A percentile compares a stretch with the other conserved stretches of the same genome.
Evolutionary conservation across 345 rosid genomes (phyloP).

Genomic region (Populus nigra): DNA sequence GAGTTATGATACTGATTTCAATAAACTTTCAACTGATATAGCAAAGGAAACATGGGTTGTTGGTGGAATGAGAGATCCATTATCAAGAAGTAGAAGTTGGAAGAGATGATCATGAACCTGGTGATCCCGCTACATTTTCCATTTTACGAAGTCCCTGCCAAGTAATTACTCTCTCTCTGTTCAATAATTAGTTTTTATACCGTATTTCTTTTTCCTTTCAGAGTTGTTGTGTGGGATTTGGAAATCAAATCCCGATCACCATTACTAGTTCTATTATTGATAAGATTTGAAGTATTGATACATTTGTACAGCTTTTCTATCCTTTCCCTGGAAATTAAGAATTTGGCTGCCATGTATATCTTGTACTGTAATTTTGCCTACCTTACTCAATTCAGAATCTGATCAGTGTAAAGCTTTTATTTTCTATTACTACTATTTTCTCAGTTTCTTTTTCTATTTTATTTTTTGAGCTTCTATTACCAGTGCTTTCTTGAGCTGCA

Average conservation of each 20-base stretch:
- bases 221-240: conserved; percentile 21
- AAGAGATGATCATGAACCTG: conserved; percentile 45
- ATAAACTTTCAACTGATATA: conserved; percentile 61
- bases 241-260: conserved; percentile 15
- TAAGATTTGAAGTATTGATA: conserved; percentile 5
- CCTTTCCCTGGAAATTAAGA: conserved; percentile 18
- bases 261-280: background rate
- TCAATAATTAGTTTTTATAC: background rate
- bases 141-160: background rate
- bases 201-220: conserved; percentile 1
- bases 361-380: background rate
- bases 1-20: conserved; percentile 59
- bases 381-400: conserved; percentile 6
- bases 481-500: background rate
- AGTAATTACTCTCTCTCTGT: background rate
- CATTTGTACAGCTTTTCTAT: conserved; percentile 34
- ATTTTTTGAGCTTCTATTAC: background rate
- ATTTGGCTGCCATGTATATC: conserved; percentile 25
- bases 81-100: conserved; percentile 72
- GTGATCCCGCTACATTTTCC: background rate
- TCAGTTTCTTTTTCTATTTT: background rate
- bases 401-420: background rate
- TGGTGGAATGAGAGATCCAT: conserved; percentile 52
- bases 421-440: background rate
- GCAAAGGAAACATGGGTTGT: conserved; percentile 85